These are phyloP conservation scores for Cercospora brassicicola DNA, from an alignment of 2,329 filamentous ascomycete genomes.

Conservation along the genomic window DNA sequence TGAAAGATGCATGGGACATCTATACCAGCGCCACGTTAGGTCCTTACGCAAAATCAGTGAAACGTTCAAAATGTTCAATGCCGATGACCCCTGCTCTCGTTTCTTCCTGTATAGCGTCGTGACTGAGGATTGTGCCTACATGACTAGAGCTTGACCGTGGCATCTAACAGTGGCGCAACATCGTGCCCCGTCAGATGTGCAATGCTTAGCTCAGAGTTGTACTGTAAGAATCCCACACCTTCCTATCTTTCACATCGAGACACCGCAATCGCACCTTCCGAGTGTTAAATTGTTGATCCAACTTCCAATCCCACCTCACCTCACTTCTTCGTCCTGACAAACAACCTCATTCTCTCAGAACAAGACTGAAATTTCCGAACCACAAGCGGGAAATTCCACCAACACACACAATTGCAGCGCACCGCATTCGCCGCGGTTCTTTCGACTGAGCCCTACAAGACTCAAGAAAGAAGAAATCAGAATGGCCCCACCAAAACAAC, in stretches of 20 bases:
- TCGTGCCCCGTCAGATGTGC: not conserved
- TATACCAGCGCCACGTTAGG: conserved; percentile 27
- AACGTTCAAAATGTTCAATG: conserved; percentile 27
- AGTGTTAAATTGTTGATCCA: not conserved
- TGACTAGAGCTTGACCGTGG: not conserved
- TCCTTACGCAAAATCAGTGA: conserved; percentile 31
- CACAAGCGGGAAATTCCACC: not conserved
- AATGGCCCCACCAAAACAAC: conserved; percentile 44
- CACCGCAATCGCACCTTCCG: not conserved
- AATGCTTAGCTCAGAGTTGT: not conserved
- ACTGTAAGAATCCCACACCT: not conserved
- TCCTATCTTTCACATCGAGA: not conserved
- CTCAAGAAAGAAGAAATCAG: not conserved
- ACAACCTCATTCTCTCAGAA: not conserved
- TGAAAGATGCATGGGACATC: conserved; percentile 26
- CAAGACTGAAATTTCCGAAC: not conserved
- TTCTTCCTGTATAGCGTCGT: not conserved
- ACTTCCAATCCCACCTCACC: not conserved
- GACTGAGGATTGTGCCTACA: not conserved
- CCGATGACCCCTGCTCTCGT: not conserved
- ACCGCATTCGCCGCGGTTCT: not conserved
- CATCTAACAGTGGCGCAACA: not conserved
- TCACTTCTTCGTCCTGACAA: not conserved
- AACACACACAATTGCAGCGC: not conserved
- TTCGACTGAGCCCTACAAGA: not conserved